Conservation (phyloP, 2,329 filamentous ascomycete species). For the Acarospora socialis region DNA sequence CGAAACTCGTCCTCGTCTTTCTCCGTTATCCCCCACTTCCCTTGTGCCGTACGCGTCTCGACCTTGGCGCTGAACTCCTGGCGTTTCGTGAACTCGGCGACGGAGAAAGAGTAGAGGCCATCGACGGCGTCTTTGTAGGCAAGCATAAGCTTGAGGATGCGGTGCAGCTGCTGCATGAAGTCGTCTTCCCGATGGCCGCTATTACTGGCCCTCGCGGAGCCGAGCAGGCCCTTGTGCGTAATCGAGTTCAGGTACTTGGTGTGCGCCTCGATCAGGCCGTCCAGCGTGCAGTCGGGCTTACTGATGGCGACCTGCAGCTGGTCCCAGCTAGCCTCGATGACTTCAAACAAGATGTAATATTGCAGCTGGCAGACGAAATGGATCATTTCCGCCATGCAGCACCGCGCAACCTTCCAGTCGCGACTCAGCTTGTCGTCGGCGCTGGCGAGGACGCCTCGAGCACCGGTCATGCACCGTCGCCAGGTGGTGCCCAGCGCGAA, state of each 20-base stretch:
- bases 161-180: constrained; percentile 82
- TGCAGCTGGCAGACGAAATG: constrained; percentile 95
- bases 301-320: constrained; percentile 70
- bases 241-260: constrained; percentile 83
- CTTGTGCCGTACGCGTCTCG: constrained; percentile 48
- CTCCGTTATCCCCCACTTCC: constrained; percentile 50
- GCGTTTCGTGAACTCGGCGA: constrained; percentile 83
- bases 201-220: constrained; percentile 40
- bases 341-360: constrained; percentile 97
- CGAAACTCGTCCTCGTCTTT: constrained; percentile 26
- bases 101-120: constrained; percentile 83
- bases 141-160: constrained; percentile 87
- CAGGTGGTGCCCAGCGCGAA: constrained; percentile 84
- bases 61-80: constrained; percentile 69
- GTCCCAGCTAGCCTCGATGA: constrained; percentile 93
- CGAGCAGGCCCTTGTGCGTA: constrained; percentile 87
- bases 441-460: constrained; percentile 73
- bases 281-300: constrained; percentile 77
- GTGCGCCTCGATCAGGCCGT: constrained; percentile 88
- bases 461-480: constrained; percentile 90
- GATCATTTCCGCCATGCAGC: constrained; percentile 90
- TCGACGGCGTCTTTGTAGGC: constrained; percentile 87
- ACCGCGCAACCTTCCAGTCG: constrained; percentile 83
- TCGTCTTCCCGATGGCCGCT: constrained; percentile 50
- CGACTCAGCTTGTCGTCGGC: constrained; percentile 56